A percentile compares a stretch with the other conserved stretches of the same genome.
These are phyloP conservation scores for Yamadazyma epiphylla DNA, from an alignment of 1,139 yeast species.

Conservation along the genomic window DNA sequence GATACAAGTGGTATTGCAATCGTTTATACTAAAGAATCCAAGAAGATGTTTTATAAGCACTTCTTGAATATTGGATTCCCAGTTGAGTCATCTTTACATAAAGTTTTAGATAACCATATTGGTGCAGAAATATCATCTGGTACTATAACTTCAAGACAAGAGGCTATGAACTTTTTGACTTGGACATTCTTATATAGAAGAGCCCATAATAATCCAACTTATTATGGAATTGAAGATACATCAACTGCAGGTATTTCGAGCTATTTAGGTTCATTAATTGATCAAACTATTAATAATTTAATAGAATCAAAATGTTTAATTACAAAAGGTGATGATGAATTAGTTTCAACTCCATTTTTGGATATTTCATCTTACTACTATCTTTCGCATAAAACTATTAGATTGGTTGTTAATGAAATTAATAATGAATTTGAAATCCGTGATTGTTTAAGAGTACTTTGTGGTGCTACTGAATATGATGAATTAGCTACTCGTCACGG, in stretches of 20 bases:
- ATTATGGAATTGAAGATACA: slow-evolving; percentile 79
- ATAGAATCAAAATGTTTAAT: slow-evolving; percentile 70
- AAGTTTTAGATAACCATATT: slow-evolving; percentile 87
- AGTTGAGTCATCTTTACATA: slow-evolving; percentile 91
- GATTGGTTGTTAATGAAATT: slow-evolving; percentile 58
- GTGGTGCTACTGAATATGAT: slow-evolving; percentile 85
- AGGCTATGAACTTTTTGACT: slow-evolving; percentile 87
- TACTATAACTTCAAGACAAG: slow-evolving; percentile 75
- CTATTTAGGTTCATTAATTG: slow-evolving; percentile 72
- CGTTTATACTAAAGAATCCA: slow-evolving; percentile 88
- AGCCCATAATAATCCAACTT: slow-evolving; percentile 93
- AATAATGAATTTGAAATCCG: slow-evolving; percentile 52
- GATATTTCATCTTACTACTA: slow-evolving; percentile 89
- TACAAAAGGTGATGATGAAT: slow-evolving; percentile 44
- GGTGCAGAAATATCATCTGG: slow-evolving; percentile 96
- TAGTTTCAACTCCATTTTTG: slow-evolving; percentile 75
- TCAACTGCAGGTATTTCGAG: slow-evolving; percentile 62
- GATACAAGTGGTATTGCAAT: slow-evolving; percentile 96
- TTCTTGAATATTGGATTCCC: slow-evolving; percentile 95
- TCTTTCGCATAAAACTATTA: slow-evolving; percentile 84
- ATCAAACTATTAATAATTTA: slow-evolving; percentile 63
- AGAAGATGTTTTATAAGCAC: slow-evolving; percentile 89
- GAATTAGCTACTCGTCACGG: slow-evolving; percentile 94
- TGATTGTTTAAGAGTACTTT: slow-evolving; percentile 66
- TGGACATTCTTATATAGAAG: slow-evolving; percentile 95